Evolutionary conservation across 495 filamentous ascomycete species (phyloP).

Genomic region (Trichoderma erinaceum): DNA sequence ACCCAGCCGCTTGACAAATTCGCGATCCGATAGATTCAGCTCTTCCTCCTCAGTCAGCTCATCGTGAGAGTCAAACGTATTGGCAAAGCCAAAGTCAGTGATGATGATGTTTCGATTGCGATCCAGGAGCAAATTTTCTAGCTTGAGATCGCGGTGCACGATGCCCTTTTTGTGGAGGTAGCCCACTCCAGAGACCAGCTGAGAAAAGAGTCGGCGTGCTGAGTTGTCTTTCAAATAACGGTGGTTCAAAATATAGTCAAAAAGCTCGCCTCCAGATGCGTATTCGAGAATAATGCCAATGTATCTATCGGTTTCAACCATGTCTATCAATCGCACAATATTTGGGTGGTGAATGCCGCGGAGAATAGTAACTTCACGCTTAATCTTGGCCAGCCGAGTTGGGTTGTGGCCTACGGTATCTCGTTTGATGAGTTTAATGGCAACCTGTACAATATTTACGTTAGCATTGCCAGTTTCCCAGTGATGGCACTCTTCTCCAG

Average conservation of each 20-base stretch:
- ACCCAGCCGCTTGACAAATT: constrained; percentile 72
- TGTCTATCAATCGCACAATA: constrained; percentile 94
- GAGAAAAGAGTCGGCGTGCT: constrained; percentile 86
- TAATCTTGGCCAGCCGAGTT: constrained; percentile 86
- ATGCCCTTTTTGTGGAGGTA: constrained; percentile 99
- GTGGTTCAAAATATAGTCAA: constrained; percentile 96
- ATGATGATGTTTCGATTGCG: constrained; percentile 98
- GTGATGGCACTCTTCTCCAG: not conserved
- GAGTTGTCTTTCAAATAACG: constrained; percentile 91
- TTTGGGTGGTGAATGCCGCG: constrained; percentile 85
- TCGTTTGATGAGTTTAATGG: constrained; percentile 94
- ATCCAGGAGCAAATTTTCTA: constrained; percentile 94
- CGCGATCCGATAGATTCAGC: constrained; percentile 73
- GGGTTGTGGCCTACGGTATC: constrained; percentile 83
- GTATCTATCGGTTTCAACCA: constrained; percentile 93
- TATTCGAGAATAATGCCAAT: constrained; percentile 99
- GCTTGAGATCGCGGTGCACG: constrained; percentile 93
- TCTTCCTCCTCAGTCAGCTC: constrained; percentile 88
- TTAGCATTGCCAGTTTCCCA: not conserved
- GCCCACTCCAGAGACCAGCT: constrained; percentile 92
- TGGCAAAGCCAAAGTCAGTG: constrained; percentile 98
- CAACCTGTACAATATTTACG: constrained; percentile 54
- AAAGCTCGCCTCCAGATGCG: constrained; percentile 93
- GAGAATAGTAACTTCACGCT: constrained; percentile 91
- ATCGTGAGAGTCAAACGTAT: constrained; percentile 87